phyloP scores from a whole-genome alignment of 192 early-diverging fungal genomes.

The Podila verticillata region DNA sequence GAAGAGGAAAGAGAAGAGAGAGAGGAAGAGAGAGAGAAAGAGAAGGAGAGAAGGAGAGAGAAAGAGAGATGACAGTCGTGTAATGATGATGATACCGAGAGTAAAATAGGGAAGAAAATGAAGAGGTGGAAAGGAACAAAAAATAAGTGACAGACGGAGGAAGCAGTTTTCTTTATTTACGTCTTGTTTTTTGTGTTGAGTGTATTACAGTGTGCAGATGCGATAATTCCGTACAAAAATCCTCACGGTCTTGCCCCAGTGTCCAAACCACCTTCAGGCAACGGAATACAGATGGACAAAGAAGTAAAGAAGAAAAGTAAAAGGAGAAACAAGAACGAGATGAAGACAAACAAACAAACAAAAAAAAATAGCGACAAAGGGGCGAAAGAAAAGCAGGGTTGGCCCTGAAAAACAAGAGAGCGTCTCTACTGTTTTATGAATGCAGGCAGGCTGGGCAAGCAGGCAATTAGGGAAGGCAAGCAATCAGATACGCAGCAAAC shows the following conservation, averaged over 20 bases:
- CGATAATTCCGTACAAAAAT: no score
- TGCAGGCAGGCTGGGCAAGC: no score
- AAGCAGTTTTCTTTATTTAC: no score
- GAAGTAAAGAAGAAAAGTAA: background rate
- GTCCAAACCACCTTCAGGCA: background rate
- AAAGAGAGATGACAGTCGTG: background rate
- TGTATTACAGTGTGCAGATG: no score
- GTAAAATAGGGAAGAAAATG: background rate
- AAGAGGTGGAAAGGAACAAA: background rate
- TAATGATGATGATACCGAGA: no score
- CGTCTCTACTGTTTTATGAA: no score
- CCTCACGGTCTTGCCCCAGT: no score
- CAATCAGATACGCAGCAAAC: no score
- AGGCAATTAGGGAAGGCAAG: no score
- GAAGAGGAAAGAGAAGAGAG: conserved; percentile 5
- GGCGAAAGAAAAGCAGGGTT: background rate
- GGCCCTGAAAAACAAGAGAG: background rate
- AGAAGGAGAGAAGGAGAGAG: background rate
- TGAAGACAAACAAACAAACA: background rate
- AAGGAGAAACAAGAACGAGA: background rate
- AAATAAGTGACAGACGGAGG: background rate
- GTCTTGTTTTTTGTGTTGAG: no score
- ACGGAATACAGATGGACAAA: background rate
- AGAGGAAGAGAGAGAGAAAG: background rate
- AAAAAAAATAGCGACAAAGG: background rate